Evolutionary conservation across 441 rosid species (phyloP).

Genomic region (Populus hybrid): DNA sequence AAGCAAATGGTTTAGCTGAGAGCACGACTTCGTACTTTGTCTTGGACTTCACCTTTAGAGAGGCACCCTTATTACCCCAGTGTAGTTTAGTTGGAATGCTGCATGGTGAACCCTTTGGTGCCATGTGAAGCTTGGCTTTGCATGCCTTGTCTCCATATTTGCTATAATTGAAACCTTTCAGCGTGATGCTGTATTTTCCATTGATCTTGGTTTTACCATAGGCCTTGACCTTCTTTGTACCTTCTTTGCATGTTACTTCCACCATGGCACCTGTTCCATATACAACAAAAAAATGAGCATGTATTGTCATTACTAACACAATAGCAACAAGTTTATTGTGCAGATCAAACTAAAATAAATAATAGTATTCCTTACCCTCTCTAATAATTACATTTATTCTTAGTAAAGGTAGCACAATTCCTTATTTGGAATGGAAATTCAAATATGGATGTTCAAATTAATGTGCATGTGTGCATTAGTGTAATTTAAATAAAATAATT

Average conservation of each 20-base stretch:
- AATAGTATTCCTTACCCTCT: no score
- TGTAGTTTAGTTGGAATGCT: conserved; percentile 59
- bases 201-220: conserved; percentile 80
- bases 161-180: conserved; percentile 60
- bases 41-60: conserved; percentile 67
- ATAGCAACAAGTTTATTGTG: no score
- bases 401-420: no score
- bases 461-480: no score
- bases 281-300: not conserved
- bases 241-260: conserved; percentile 73
- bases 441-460: no score
- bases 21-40: conserved; percentile 73
- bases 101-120: conserved; percentile 69
- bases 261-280: conserved; percentile 66
- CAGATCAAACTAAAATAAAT: no score
- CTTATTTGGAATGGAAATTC: no score
- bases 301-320: no score
- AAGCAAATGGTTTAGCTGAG: conserved; percentile 71
- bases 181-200: conserved; percentile 70
- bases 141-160: conserved; percentile 74
- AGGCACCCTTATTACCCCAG: conserved; percentile 62
- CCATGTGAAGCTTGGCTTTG: conserved; percentile 66
- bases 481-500: no score
- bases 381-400: no score
- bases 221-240: conserved; percentile 53